Evolutionary conservation across 225 moss, liverwort and hornwort genomes (phyloP).

Genomic region (Takakia lepidozioides): DNA sequence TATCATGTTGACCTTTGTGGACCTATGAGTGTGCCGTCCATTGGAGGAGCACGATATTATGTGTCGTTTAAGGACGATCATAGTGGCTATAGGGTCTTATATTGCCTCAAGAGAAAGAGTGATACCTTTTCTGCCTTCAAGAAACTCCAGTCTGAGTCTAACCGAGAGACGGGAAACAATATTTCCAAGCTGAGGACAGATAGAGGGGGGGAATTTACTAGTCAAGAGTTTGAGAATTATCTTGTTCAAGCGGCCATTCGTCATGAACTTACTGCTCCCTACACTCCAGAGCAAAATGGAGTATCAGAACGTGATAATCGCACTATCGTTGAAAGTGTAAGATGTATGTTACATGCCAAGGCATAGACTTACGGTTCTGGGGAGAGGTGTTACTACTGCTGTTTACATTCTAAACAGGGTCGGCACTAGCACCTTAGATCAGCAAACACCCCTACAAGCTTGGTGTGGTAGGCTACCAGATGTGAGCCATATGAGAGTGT

Average conservation of each 20-base stretch:
- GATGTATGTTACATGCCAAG: not conserved
- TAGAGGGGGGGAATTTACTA: not conserved
- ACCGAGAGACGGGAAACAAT: not conserved
- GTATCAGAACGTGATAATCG: not conserved
- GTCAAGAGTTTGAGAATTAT: not conserved
- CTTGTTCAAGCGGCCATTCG: not conserved
- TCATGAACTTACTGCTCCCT: not conserved
- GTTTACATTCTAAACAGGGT: not conserved
- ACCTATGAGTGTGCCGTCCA: not conserved
- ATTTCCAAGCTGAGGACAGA: not conserved
- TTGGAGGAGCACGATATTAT: not conserved
- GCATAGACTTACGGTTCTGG: not conserved
- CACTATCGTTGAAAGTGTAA: not conserved
- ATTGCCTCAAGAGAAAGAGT: not conserved
- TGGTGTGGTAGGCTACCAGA: not conserved
- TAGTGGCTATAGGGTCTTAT: not conserved
- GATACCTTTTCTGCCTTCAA: not conserved
- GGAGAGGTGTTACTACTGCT: not conserved
- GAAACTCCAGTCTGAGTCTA: not conserved
- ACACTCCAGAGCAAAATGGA: not conserved
- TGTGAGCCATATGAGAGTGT: not conserved
- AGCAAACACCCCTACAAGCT: not conserved
- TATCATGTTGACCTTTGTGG: not conserved
- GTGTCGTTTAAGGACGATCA: not conserved
- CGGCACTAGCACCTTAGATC: not conserved